Evolutionary conservation across 75 land plant genomes (phyloP).

Genomic region (Gnetum montanum): DNA sequence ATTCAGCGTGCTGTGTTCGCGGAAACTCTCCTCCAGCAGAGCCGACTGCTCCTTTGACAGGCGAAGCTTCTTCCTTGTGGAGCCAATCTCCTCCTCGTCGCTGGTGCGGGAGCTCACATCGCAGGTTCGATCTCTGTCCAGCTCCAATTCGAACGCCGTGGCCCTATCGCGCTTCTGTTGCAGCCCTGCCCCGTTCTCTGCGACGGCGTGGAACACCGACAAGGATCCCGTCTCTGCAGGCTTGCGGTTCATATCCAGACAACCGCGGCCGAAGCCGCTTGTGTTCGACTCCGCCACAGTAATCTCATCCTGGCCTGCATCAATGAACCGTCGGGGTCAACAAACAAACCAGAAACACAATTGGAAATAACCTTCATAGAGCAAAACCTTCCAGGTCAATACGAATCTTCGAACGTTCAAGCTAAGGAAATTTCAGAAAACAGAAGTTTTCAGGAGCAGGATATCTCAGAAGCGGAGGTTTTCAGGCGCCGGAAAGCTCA

Average conservation of each 20-base stretch:
- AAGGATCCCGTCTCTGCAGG: slow-evolving; percentile 17
- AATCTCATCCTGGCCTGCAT: slow-evolving; percentile 7
- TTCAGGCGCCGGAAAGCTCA: too few species aligned
- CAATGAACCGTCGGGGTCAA: too few species aligned
- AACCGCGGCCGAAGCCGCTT: neutral
- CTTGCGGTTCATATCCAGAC: slow-evolving; percentile 25
- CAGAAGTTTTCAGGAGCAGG: too few species aligned
- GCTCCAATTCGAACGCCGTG: slow-evolving; percentile 15
- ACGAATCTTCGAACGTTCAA: too few species aligned
- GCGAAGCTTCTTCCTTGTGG: slow-evolving; percentile 39
- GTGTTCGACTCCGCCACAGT: slow-evolving; percentile 1
- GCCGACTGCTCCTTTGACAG: slow-evolving; percentile 49
- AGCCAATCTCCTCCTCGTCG: slow-evolving; percentile 38
- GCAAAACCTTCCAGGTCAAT: too few species aligned
- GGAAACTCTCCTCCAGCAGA: slow-evolving; percentile 42
- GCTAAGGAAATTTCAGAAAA: too few species aligned
- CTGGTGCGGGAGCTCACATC: slow-evolving; percentile 24
- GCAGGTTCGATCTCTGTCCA: slow-evolving; percentile 14
- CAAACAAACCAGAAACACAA: neutral
- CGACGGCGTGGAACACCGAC: neutral
- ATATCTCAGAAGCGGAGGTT: too few species aligned
- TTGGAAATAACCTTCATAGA: too few species aligned
- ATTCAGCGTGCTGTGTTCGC: slow-evolving; percentile 39
- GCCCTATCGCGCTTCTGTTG: slow-evolving; percentile 6
- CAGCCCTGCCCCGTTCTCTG: slow-evolving; percentile 3